Evolutionary conservation across 2,329 filamentous ascomycete species (phyloP), one percentile per base, ranked within the genome.

Genomic region (Stagonosporopsis tanaceti): DNA sequence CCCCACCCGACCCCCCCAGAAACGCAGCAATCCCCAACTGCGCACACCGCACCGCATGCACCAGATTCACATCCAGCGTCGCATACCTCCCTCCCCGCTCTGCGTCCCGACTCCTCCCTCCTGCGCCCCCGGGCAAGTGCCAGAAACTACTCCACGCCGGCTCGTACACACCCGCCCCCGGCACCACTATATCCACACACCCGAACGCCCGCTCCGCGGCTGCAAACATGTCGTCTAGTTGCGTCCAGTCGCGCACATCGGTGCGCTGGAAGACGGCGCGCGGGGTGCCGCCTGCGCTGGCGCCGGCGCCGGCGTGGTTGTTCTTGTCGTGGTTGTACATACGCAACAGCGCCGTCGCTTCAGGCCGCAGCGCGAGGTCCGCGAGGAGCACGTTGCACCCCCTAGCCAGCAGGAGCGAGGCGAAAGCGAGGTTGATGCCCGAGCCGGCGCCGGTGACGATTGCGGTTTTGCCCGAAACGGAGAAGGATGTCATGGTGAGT

Each of bases 361-460:
- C 81, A 0, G 79, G 79, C 1, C 80, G 77, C 0, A 83, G 74
- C 17, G 74, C 60, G 3, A 84, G 69, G 59, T 83, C 81, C 17
- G 80, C 81, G 45, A 83, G 71, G 38, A 84, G 68, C 41, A 83
- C 80, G 54, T 78, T 81, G 73, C 80, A 83, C 57, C 77, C 76
- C 11, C 68, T 66, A 0, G 73, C 69, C 20, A 83, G 77, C 14
- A 83, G 77, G 1, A 81, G 68, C 17, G 72, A 65, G 12, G 81
- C 77, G 62, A 83, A 83, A 61, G 64, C 75, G 60, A 76, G 74
- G 63, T 80, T 81, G 62, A 83, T 83, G 15, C 81, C 81, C 12
- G 72, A 73, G 11, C 80, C 80, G 48, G 79, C 80, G 34, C 81
- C 81, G 6, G 81, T 82, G 5, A 82, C 72, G 46, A 82, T 75